These are phyloP conservation scores for Stephania cephalantha DNA, from an alignment of 164 flowering plant species.

Conservation along the genomic window DNA sequence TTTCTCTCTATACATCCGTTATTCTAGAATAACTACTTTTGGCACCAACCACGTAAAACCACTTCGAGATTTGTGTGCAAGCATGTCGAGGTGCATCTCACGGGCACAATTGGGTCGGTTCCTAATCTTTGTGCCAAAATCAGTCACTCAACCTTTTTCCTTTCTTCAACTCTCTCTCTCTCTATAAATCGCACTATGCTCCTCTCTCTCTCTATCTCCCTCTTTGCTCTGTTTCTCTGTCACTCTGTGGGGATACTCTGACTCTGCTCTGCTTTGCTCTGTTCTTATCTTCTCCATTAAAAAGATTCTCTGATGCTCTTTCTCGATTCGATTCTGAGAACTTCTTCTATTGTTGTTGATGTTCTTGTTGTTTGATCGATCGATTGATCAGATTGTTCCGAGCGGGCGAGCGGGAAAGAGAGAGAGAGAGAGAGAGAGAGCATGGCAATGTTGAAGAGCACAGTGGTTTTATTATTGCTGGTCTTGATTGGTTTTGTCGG, in stretches of 20 bases:
- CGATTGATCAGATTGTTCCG: neutral
- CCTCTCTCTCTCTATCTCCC: neutral
- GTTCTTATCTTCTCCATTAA: neutral
- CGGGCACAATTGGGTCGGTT: no score
- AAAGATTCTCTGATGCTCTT: neutral
- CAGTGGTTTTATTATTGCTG: conserved; percentile 7
- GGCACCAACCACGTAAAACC: no score
- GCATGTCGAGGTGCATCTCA: no score
- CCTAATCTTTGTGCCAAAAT: no score
- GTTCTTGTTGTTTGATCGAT: neutral
- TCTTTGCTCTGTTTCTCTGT: conserved; percentile 6
- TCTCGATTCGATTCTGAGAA: neutral
- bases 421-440: no score
- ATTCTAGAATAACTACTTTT: no score
- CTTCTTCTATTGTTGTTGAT: neutral
- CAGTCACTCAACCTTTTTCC: no score
- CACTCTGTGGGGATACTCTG: neutral
- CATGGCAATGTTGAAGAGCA: conserved; percentile 15
- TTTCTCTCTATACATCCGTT: no score
- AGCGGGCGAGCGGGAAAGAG: no score
- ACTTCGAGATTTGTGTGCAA: no score
- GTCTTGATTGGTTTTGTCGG: conserved; percentile 16
- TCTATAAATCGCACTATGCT: no score
- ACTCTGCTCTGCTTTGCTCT: neutral
- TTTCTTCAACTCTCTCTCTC: no score